These are phyloP conservation scores for Theobroma grandiflorum DNA, from an alignment of 441 rosid genomes.

Conservation along the genomic window DNA sequence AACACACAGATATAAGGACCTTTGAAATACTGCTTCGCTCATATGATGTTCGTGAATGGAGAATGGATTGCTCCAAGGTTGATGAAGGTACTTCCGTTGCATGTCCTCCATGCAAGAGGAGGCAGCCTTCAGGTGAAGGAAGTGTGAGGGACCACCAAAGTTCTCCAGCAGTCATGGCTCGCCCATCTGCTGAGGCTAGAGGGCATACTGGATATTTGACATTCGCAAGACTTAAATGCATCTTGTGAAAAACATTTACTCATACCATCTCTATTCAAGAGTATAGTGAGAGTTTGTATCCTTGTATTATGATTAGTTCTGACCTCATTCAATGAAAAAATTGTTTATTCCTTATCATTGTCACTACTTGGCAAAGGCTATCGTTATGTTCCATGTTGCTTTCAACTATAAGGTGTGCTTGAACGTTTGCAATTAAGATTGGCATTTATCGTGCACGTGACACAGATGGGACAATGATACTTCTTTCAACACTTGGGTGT, in stretches of 20 bases:
- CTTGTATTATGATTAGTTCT: not conserved
- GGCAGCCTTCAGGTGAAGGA: slow-evolving; percentile 54
- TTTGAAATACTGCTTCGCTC: slow-evolving; percentile 83
- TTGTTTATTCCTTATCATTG: not conserved
- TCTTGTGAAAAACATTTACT: slow-evolving; percentile 29
- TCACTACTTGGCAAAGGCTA: not conserved
- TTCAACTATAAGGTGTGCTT: not conserved
- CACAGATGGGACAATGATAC: not conserved
- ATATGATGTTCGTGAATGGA: slow-evolving; percentile 79
- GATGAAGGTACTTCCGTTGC: slow-evolving; percentile 42
- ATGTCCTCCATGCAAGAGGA: slow-evolving; percentile 73
- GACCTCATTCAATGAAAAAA: not conserved
- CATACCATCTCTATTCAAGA: not conserved
- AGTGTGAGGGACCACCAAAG: slow-evolving; percentile 24
- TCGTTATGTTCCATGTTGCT: not conserved
- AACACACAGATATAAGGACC: slow-evolving; percentile 72
- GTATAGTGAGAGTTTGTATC: not conserved
- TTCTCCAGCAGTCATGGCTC: slow-evolving; percentile 58
- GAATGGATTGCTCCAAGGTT: slow-evolving; percentile 38
- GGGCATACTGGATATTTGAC: slow-evolving; percentile 94
- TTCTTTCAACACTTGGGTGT: not conserved
- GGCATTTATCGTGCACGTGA: no score
- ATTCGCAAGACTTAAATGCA: slow-evolving; percentile 78
- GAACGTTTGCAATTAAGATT: not conserved
- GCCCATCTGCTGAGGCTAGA: slow-evolving; percentile 72